Evolutionary conservation across 805 yeast genomes (phyloP), one percentile per base, ranked within the genome.

Genomic region (Wickerhamomyces xylosicus): DNA sequence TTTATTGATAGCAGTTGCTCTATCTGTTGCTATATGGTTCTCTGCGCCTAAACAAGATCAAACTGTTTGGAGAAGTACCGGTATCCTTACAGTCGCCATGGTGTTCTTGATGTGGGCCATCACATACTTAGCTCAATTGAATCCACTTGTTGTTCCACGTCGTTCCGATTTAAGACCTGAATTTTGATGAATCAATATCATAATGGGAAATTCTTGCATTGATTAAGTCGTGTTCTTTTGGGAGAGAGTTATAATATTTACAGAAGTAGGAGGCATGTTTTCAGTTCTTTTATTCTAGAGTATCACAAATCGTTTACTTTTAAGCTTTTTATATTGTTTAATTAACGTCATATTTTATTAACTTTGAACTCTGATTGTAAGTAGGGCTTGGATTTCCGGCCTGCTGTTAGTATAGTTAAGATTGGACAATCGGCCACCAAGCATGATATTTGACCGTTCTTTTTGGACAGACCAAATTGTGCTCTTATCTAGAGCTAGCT

Each of bases 81-180:
- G 61, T 32, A 75, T 79, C 37, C 66, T 84, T 46, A 71, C 85
- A 8, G 58, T 84, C 49, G 71, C 85, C 18, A 79, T 84, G 89
- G 79, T 84, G 64, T 84, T 71, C 58, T 66, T 84, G 54, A 79
- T 84, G 89, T 84, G 94, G 94, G 97, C 96, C 25, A 79, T 87
- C 53, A 87, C 97, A 7, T 87, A 86, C 56, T 67, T 87, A 47
- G 64, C 66, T 28, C 97, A 89, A 58, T 66, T 89, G 42, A 96
- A 89, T 61, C 97, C 97, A 6, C 68, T 89, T 53, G 95, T 85
- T 42, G 86, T 76, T 33, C 97, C 97, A 33, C 83, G 82, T 58
- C 77, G 97, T 52, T 76, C 94, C 2, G 95, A 89, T 54, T 63
- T 87, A 58, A 79, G 96, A 64, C 95, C 94, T 9, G 95, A 87